Evolutionary conservation across 768 basidiomycete genomes (phyloP).

Genomic region (Auricularia sp.): DNA sequence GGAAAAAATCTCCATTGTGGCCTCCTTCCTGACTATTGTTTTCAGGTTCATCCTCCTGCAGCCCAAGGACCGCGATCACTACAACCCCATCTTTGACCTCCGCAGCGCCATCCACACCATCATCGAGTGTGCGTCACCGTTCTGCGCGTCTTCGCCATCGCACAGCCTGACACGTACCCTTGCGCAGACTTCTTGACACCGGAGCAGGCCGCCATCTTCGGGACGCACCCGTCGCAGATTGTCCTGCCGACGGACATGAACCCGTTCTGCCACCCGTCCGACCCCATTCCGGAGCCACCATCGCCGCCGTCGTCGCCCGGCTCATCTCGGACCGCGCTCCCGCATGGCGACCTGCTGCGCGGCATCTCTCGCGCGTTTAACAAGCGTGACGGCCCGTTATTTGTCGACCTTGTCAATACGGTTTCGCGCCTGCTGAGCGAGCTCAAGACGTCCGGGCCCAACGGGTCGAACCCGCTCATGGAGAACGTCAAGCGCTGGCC

Average conservation of each 20-base stretch:
- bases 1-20: no score
- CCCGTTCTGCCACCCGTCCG: slow-evolving; percentile 24
- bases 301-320: slow-evolving; percentile 25
- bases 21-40: no score
- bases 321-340: slow-evolving; percentile 7
- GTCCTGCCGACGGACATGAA: slow-evolving; percentile 11
- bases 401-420: slow-evolving; percentile 46
- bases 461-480: slow-evolving; percentile 42
- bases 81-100: slow-evolving; percentile 74
- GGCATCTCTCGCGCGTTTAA: slow-evolving; percentile 61
- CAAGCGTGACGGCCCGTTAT: slow-evolving; percentile 59
- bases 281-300: slow-evolving; percentile 25
- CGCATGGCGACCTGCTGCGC: slow-evolving; percentile 36
- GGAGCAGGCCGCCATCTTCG: slow-evolving; percentile 54
- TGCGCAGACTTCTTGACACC: slow-evolving; percentile 55
- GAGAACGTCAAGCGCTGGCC: slow-evolving; percentile 28
- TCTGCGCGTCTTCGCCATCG: no score
- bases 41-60: slow-evolving; percentile 63
- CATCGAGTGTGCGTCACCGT: slow-evolving; percentile 40
- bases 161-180: neutral
- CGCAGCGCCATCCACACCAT: slow-evolving; percentile 64
- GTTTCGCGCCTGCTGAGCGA: slow-evolving; percentile 53
- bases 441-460: slow-evolving; percentile 56
- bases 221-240: slow-evolving; percentile 40
- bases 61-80: slow-evolving; percentile 79